A percentile compares a stretch with the other conserved stretches of the same genome.
Conservation (phyloP, 371 early-diverging fungal species). For the Haplosporangium sp. region DNA sequence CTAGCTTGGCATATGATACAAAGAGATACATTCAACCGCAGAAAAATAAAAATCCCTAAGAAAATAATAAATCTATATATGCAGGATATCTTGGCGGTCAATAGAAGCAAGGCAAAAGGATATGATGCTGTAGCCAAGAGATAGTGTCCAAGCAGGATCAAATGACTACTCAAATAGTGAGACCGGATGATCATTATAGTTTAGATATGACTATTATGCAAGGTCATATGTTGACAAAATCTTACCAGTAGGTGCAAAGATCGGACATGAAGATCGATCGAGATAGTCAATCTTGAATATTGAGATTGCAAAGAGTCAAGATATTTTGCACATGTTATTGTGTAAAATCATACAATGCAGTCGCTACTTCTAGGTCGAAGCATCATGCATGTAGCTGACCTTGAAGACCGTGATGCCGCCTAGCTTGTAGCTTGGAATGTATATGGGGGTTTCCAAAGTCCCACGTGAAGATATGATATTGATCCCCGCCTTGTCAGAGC, state of each 20-base stretch:
- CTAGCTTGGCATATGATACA: neutral
- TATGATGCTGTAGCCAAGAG: neutral
- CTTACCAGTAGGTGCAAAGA: neutral
- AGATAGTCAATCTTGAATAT: no score
- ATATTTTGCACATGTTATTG: no score
- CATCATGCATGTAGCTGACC: no score
- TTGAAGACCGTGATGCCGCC: no score
- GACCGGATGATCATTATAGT: conserved; percentile 1
- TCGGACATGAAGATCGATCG: neutral
- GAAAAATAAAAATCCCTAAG: neutral
- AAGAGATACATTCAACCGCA: neutral
- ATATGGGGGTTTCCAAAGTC: neutral
- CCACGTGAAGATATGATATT: conserved; percentile 2
- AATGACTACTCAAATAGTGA: neutral
- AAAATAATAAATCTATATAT: no score
- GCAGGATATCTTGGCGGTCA: neutral
- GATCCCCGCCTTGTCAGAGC: neutral
- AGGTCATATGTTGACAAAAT: neutral
- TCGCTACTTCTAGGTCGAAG: no score
- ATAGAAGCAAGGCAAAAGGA: neutral
- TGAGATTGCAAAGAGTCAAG: no score
- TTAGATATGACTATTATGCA: no score
- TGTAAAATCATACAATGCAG: no score
- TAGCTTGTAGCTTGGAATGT: no score
- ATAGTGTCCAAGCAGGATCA: neutral